These are phyloP conservation scores for Pythium angustatum DNA, from an alignment of 352 stramenopile genomes.

Conservation along the genomic window DNA sequence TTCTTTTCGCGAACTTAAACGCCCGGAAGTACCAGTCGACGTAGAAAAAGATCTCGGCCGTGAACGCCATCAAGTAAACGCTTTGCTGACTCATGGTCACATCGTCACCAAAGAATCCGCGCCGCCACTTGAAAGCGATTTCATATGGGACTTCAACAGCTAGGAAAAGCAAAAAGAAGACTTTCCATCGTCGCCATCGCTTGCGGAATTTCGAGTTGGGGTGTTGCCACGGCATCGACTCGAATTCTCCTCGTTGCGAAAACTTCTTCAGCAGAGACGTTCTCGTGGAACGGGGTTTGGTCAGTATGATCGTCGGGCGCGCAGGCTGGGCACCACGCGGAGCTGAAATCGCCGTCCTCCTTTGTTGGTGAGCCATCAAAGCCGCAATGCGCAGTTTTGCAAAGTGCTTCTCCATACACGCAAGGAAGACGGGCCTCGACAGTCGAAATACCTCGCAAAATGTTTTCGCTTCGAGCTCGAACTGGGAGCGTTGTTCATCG, in stretches of 20 bases:
- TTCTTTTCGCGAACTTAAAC: constrained; percentile 40
- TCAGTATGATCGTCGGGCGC: neutral
- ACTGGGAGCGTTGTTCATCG: constrained; percentile 15
- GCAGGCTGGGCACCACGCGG: neutral
- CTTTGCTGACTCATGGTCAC: constrained; percentile 32
- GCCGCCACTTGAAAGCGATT: constrained; percentile 25
- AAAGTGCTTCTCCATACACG: constrained; percentile 55
- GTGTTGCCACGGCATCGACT: constrained; percentile 9
- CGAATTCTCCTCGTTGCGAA: neutral
- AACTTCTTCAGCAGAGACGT: neutral
- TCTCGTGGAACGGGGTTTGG: neutral
- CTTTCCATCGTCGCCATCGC: constrained; percentile 23
- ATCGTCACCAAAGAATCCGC: constrained; percentile 29
- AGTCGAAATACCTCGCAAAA: constrained; percentile 30
- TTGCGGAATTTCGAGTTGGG: constrained; percentile 13
- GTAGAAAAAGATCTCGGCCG: constrained; percentile 68
- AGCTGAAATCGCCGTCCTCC: neutral
- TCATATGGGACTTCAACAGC: constrained; percentile 25
- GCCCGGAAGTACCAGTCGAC: constrained; percentile 49
- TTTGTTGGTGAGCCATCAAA: constrained; percentile 31
- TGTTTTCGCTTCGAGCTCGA: constrained; percentile 23
- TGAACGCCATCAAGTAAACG: constrained; percentile 34
- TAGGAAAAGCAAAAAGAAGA: constrained; percentile 17
- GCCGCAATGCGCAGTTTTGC: constrained; percentile 48
- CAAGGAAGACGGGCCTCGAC: constrained; percentile 11